Evolutionary conservation across 2,329 filamentous ascomycete species (phyloP), one percentile per base, ranked within the genome.

Genomic region (Penicillium sp.): DNA sequence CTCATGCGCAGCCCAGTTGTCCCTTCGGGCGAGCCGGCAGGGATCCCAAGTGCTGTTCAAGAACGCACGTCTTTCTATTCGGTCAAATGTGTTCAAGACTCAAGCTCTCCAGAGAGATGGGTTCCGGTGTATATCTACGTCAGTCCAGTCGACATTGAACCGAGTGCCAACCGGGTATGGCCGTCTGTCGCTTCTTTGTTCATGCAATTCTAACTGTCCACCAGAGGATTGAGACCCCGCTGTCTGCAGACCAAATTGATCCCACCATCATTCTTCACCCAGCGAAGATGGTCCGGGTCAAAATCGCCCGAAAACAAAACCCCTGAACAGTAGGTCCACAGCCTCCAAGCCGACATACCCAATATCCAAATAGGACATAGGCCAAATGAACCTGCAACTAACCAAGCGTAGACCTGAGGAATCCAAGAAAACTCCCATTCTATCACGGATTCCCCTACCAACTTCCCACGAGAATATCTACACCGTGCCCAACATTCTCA

Each of bases 401-500:
- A 68, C 50, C 21, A 10, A 5, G 23, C 10, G 13, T 50, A 73
- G 68, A 46, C 42, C 65, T 25, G 37, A 61, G 45, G 27, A 60
- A 19, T 50, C 62, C n/a, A 54, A 59, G 7, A 72, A 70, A 47
- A 74, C 72, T 25, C 61, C 69, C 21, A 65, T 77, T 55, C 63
- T 75, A 48, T 71, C 74, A 1, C 65, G 68, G 23, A 66, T 73
- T 58, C 65, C 71, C 42, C 62, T 71, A 19, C 65, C 70, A 2
- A 66, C 64, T 40, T 63, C 66, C 3, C 90, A 88, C 72, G 94
- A 99, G 77, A 92, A 99, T 71, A 96, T 99, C 71, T 97, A 96
- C 79, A 99, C 91, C 37, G 72, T 99, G n/a, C 94, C 94, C 41
- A 99, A 99, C 73, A 82, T 96, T 61, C 83, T 99, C 53, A 99